These are phyloP conservation scores for Dendrobium chrysotoxum DNA, from an alignment of 106 monocot species.

Conservation along the genomic window DNA sequence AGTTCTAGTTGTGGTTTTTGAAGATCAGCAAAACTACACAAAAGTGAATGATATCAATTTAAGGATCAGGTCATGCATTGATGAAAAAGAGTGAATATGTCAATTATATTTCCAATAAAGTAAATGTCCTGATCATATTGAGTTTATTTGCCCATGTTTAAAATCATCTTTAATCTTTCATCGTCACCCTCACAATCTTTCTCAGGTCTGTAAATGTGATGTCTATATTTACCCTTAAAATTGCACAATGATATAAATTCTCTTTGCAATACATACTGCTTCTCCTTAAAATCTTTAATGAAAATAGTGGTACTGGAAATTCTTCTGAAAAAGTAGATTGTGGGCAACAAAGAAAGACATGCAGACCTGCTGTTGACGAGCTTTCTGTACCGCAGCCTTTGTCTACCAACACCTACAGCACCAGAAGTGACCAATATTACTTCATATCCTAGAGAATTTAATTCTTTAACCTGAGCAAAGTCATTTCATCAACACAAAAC, in stretches of 20 bases:
- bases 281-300: constrained; percentile 1
- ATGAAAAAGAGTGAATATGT: not conserved
- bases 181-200: not conserved
- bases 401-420: constrained; percentile 84
- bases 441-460: constrained; percentile 66
- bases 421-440: constrained; percentile 91
- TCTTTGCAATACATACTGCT: not conserved
- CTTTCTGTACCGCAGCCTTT: constrained; percentile 76
- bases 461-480: constrained; percentile 65
- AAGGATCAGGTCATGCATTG: not conserved
- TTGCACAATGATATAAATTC: not conserved
- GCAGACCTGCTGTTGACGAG: constrained; percentile 78
- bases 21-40: constrained; percentile 65
- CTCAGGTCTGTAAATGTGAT: not conserved
- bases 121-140: not conserved
- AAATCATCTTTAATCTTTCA: not conserved
- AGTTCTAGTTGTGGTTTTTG: constrained; percentile 59
- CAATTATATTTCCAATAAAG: not conserved
- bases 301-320: not conserved
- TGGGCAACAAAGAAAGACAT: not conserved
- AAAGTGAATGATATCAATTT: not conserved
- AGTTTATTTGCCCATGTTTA: not conserved
- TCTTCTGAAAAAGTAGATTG: not conserved
- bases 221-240: not conserved
- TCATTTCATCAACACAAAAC: not conserved